Percentiles rank a stretch among this genome's conserved stretches.
Evolutionary conservation across 148 eudicot species (phyloP).

Genomic region (Rhododendron vialii): DNA sequence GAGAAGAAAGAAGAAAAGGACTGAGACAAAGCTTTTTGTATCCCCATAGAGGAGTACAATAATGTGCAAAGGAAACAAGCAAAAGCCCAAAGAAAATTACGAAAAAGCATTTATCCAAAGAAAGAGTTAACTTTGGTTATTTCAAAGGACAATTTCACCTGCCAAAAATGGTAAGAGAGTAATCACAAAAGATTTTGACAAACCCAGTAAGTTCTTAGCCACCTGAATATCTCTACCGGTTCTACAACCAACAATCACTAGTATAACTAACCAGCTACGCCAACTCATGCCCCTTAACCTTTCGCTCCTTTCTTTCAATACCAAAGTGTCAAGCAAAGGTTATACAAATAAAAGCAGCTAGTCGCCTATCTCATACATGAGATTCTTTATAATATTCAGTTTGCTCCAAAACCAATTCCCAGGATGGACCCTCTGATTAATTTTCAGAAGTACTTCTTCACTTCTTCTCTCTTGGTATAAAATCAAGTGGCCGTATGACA

Average conservation of each 20-base stretch:
- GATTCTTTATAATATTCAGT: background rate
- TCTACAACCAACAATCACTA: background rate
- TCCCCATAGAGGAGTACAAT: background rate
- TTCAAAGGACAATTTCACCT: background rate
- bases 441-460: background rate
- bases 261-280: background rate
- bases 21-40: background rate
- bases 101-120: background rate
- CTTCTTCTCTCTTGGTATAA: background rate
- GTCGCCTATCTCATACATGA: background rate
- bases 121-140: background rate
- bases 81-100: background rate
- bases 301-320: background rate
- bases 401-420: background rate
- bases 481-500: background rate
- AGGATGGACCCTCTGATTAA: background rate
- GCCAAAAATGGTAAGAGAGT: background rate
- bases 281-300: background rate
- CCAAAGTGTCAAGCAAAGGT: background rate
- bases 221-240: background rate
- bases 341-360: background rate
- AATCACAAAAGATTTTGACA: background rate
- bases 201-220: background rate
- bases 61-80: background rate
- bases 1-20: background rate